Percentiles rank a stretch among this genome's conserved stretches.
Conservation (phyloP, 2,329 filamentous ascomycete genomes). For the Fusarium abutilonis region DNA sequence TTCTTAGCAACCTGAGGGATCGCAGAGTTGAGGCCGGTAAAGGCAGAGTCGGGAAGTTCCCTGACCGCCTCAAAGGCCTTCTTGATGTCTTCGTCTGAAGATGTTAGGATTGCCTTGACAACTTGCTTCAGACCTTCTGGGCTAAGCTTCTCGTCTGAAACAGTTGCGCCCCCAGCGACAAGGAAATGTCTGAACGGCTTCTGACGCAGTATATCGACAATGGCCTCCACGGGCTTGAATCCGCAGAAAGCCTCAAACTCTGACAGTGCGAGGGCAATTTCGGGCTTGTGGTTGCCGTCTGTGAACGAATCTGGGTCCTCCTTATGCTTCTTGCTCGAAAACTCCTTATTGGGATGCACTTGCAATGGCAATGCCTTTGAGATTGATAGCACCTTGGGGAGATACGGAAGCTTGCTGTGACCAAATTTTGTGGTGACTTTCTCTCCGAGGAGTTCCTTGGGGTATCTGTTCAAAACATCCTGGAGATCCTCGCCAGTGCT, state of each 20-base stretch:
- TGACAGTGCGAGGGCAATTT: slow-evolving; percentile 77
- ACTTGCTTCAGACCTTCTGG: slow-evolving; percentile 61
- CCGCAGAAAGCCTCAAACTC: slow-evolving; percentile 81
- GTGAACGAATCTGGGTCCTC: slow-evolving; percentile 72
- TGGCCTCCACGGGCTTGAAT: slow-evolving; percentile 72
- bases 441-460: slow-evolving; percentile 71
- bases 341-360: slow-evolving; percentile 76
- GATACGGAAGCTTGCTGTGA: slow-evolving; percentile 70
- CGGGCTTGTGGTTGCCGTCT: slow-evolving; percentile 81
- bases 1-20: slow-evolving; percentile 72
- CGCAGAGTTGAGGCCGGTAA: slow-evolving; percentile 60
- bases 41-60: slow-evolving; percentile 58
- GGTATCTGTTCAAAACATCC: slow-evolving; percentile 69
- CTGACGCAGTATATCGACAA: slow-evolving; percentile 67
- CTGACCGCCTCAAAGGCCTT: slow-evolving; percentile 34
- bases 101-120: slow-evolving; percentile 63
- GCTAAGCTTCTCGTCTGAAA: slow-evolving; percentile 54
- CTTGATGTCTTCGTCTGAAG: slow-evolving; percentile 54
- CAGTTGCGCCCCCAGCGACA: slow-evolving; percentile 26
- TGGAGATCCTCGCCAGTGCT: slow-evolving; percentile 70
- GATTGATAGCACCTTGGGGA: slow-evolving; percentile 81
- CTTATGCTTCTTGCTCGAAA: slow-evolving; percentile 71
- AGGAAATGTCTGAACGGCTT: slow-evolving; percentile 40
- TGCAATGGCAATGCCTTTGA: slow-evolving; percentile 79
- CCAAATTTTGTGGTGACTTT: slow-evolving; percentile 69